Evolutionary conservation across 768 basidiomycete species (phyloP).

Genomic region (Rubroboletus satanas): DNA sequence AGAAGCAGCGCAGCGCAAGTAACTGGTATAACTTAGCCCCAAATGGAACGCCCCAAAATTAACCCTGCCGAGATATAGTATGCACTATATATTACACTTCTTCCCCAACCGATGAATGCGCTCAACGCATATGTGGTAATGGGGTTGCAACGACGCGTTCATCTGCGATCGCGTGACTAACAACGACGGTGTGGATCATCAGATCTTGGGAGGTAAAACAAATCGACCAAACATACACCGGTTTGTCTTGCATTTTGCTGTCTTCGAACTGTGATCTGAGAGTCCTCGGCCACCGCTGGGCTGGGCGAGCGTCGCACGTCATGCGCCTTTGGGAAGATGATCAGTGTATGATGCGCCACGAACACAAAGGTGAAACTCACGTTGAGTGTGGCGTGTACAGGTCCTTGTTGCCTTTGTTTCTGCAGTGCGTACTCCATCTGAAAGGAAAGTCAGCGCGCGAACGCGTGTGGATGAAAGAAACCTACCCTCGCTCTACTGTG

Average conservation of each 20-base stretch:
- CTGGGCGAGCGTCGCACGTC: slow-evolving; percentile 32
- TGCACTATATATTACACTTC: slow-evolving; percentile 9
- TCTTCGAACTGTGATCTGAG: slow-evolving; percentile 32
- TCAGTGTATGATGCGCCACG: slow-evolving; percentile 2
- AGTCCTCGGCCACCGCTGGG: slow-evolving; percentile 29
- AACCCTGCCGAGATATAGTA: slow-evolving; percentile 24
- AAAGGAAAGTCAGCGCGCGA: slow-evolving; percentile 4
- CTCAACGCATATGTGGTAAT: slow-evolving; percentile 20
- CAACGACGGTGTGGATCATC: slow-evolving; percentile 13
- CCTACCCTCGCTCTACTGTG: slow-evolving; percentile 31
- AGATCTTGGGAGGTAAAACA: slow-evolving; percentile 1
- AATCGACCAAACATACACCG: slow-evolving; percentile 12
- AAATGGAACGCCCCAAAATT: slow-evolving; percentile 21
- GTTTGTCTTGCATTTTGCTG: slow-evolving; percentile 25
- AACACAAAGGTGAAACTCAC: slow-evolving; percentile 14
- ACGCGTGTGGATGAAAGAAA: not conserved
- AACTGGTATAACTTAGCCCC: slow-evolving; percentile 29
- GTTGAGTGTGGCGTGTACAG: slow-evolving; percentile 21
- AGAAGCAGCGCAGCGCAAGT: slow-evolving; percentile 3
- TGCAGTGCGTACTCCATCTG: slow-evolving; percentile 34
- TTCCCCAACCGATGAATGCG: slow-evolving; percentile 18
- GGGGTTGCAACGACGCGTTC: slow-evolving; percentile 9
- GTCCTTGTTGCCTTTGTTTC: slow-evolving; percentile 29
- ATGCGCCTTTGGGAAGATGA: slow-evolving; percentile 19
- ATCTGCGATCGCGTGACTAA: slow-evolving; percentile 32